These are phyloP conservation scores for Garcia nutans DNA, from an alignment of 345 rosid genomes.

Conservation along the genomic window DNA sequence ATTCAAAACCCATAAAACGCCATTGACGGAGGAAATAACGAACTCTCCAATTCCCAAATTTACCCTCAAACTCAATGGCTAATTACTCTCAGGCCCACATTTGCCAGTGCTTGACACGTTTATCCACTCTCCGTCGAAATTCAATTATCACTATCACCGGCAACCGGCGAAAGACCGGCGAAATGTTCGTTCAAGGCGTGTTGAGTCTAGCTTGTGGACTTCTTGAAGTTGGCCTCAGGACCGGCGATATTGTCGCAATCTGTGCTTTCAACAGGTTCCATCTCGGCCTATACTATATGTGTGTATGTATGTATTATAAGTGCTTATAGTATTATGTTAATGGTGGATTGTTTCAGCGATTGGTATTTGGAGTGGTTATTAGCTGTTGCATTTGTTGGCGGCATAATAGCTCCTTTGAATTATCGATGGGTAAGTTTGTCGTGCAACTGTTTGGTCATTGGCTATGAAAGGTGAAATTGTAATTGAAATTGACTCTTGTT, in stretches of 20 bases:
- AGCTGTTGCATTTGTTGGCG: conserved; percentile 75
- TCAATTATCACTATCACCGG: conserved; percentile 46
- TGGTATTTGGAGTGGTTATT: conserved; percentile 73
- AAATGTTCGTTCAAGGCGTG: conserved; percentile 50
- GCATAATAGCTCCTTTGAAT: conserved; percentile 76
- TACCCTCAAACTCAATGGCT: conserved; percentile 32
- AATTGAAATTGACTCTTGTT: neutral
- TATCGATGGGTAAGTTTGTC: conserved; percentile 75
- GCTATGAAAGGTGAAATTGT: neutral
- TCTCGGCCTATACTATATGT: neutral
- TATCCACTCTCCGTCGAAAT: conserved; percentile 46
- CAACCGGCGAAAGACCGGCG: conserved; percentile 48
- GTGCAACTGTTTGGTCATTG: neutral
- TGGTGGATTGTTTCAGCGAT: conserved; percentile 43
- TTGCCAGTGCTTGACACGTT: conserved; percentile 65
- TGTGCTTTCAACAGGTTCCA: conserved; percentile 72
- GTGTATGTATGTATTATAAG: no score
- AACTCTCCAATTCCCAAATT: neutral
- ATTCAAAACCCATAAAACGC: neutral
- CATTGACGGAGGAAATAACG: neutral
- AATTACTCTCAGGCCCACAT: conserved; percentile 58
- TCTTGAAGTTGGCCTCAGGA: conserved; percentile 45
- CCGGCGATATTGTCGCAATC: conserved; percentile 63
- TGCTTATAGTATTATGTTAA: neutral
- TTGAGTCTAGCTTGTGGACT: conserved; percentile 50